Evolutionary conservation across 1,284 basidiomycete genomes (phyloP).

Genomic region (Ganoderma sinense): DNA sequence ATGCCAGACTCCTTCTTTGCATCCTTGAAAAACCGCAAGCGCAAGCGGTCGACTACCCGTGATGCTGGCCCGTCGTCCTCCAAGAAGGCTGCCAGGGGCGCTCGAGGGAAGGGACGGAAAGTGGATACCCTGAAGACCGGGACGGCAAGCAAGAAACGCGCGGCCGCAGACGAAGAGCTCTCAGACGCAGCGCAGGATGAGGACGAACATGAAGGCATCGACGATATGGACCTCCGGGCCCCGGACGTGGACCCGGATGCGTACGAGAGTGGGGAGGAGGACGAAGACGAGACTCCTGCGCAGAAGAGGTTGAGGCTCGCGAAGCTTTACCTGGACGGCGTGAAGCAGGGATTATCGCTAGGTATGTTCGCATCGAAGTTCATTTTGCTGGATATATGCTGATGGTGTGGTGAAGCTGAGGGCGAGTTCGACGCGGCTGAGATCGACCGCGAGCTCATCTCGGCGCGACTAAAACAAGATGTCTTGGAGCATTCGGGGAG

Average conservation of each 20-base stretch:
- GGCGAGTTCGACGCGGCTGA: slow-evolving; percentile 94
- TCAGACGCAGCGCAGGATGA: slow-evolving; percentile 69
- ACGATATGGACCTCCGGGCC: slow-evolving; percentile 80
- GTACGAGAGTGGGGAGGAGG: slow-evolving; percentile 76
- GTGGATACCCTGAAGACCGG: slow-evolving; percentile 29
- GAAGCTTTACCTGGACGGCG: slow-evolving; percentile 87
- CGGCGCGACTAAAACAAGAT: slow-evolving; percentile 89
- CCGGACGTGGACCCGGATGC: slow-evolving; percentile 60
- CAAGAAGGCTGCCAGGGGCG: slow-evolving; percentile 36
- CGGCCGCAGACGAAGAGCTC: slow-evolving; percentile 73
- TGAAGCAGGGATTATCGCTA: slow-evolving; percentile 69
- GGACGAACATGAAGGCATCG: slow-evolving; percentile 60
- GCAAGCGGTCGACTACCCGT: slow-evolving; percentile 51
- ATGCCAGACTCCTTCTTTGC: slow-evolving; percentile 90
- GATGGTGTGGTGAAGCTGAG: slow-evolving; percentile 55
- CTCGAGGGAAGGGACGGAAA: slow-evolving; percentile 24
- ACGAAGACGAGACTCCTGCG: slow-evolving; percentile 91
- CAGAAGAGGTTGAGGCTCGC: slow-evolving; percentile 93
- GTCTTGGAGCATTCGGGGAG: slow-evolving; percentile 87
- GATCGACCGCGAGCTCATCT: slow-evolving; percentile 92
- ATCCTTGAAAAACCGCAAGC: slow-evolving; percentile 26
- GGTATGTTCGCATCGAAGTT: slow-evolving; percentile 54
- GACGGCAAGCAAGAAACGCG: slow-evolving; percentile 36
- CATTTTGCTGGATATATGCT: neutral
- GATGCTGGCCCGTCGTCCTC: slow-evolving; percentile 38